Evolutionary conservation across 1,139 yeast species (phyloP), one percentile per base, ranked within the genome.

Genomic region (Kodamaea sp.): DNA sequence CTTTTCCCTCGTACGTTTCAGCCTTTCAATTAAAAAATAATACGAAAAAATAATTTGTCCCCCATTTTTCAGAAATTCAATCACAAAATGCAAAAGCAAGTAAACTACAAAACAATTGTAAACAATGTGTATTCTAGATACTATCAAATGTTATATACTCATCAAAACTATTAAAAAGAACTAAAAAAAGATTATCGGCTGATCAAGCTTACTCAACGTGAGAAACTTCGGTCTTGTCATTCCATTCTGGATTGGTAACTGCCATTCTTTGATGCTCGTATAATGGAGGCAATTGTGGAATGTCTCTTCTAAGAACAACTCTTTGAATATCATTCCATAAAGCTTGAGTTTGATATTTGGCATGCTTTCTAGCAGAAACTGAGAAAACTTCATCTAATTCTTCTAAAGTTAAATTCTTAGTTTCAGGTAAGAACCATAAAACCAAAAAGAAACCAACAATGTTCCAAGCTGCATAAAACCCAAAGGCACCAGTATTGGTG

Each of bases 391-490:
- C 85, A 53, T 81, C 87, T 59, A 82, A 72, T 55, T 82, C 89
- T 60, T 81, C 88, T 57, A 81, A 70, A 0, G 88, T 80, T 50
- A 79, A 68, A 15, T 79, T 77, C 60, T 81, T 81, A 10, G 89
- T 81, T 55, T 82, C 89, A 2, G 88, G 86, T 37, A 81, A 63
- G 62, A 79, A 71, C 74, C 81, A 78, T 43, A 80, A 63, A 2
- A 81, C 87, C 56, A 81, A 51, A 63, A 81, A 77, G 67, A 80
- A 84, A 0, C 92, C 94, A 39, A 83, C 68, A 39, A 84, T 54
- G 57, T 87, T 87, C 92, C 95, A 84, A 8, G 84, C 95, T 1
- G 95, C 95, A 54, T 86, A 87, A 74, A 81, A 87, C 9, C 92
- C 88, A 59, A 88, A 88, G 2, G 95, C 95, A 58, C 96, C 96